Base-by-base conservation (phyloP, 305 asterid genomes). In the Stenogyne calaminthoides region DNA sequence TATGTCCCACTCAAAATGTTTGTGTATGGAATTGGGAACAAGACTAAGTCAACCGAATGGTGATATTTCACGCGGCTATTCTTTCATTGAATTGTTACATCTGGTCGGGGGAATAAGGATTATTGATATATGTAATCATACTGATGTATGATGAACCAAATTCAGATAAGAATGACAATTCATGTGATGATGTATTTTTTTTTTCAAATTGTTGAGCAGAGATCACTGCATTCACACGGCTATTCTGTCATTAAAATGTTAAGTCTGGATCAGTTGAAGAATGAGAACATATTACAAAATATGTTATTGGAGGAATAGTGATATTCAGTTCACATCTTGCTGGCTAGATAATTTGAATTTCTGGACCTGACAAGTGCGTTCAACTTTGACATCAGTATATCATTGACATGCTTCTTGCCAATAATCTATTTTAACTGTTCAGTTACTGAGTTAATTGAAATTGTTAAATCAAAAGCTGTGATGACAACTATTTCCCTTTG, bases 1-100 rank as follows among this genome's bases (percentile, higher is more conserved):
- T 62, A 36, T 60, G 7, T 75, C 37, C 44, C 59, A 56, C 56
- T 65, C 51, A 34, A 56, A 59, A 55, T 7, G 18, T 55, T 2
- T 69, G 59, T 69, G 34, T 20, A 7, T 44, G 40, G 29, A 25
- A 25, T 25, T 1, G 29, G 36, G 63, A 72, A 58, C 29, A 61
- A 62, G n/a, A 16, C 9, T 3, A 71, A 16, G 42, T 19, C 6
- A 14, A 46, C 11, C 15, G 18, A 60, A 60, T 29, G 14, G 9
- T 27, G 16, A 12, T 55, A 9, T 55, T 55, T 32, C 14, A 55
- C 6, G 0, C 22, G 6, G n/a, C n/a, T 15, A 20, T 55, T 54
- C 14, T 54, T 7, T 11, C 52, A 11, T 2, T 62, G 46, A 60
- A 7, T 44, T 40, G 12, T 22, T 7, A 22, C 7, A 20, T 19